Conservation (phyloP, 1,284 basidiomycete species). For the Chalciporus sp. region DNA sequence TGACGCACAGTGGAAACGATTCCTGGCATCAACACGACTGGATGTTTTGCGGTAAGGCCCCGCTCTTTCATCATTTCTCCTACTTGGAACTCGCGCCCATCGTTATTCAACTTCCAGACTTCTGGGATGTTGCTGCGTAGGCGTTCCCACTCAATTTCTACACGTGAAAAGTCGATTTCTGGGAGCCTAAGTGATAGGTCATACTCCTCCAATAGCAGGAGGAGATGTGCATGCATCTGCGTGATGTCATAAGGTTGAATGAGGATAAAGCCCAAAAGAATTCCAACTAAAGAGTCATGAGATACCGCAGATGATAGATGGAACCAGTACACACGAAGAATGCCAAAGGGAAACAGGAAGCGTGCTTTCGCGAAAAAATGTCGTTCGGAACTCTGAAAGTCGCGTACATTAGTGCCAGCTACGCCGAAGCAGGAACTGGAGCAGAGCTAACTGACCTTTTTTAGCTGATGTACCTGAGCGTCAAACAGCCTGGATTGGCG, state of each 20-base stretch:
- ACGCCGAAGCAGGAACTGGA: background rate
- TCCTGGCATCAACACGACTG: conserved; percentile 82
- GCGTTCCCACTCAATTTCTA: conserved; percentile 70
- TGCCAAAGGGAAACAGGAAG: conserved; percentile 51
- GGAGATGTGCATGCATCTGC: conserved; percentile 53
- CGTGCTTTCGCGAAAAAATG: conserved; percentile 38
- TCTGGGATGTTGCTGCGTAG: conserved; percentile 70
- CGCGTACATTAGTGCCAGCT: background rate
- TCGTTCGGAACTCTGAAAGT: conserved; percentile 15
- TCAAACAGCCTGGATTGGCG: conserved; percentile 24
- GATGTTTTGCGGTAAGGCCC: conserved; percentile 73
- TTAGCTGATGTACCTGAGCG: conserved; percentile 28
- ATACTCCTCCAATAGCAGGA: conserved; percentile 58
- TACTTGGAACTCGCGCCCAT: conserved; percentile 83
- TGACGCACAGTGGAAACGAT: conserved; percentile 70
- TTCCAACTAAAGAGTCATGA: conserved; percentile 54
- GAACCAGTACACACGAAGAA: conserved; percentile 41
- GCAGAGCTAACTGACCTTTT: conserved; percentile 16
- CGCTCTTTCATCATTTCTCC: conserved; percentile 72
- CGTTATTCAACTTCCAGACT: conserved; percentile 79
- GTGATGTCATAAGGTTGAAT: conserved; percentile 65
- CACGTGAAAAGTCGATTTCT: conserved; percentile 61
- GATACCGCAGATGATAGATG: background rate
- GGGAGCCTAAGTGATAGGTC: conserved; percentile 59
- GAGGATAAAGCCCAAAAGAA: conserved; percentile 59